These are phyloP conservation scores for Botrytis deweyae DNA, from an alignment of 2,329 filamentous ascomycete species.

Conservation along the genomic window DNA sequence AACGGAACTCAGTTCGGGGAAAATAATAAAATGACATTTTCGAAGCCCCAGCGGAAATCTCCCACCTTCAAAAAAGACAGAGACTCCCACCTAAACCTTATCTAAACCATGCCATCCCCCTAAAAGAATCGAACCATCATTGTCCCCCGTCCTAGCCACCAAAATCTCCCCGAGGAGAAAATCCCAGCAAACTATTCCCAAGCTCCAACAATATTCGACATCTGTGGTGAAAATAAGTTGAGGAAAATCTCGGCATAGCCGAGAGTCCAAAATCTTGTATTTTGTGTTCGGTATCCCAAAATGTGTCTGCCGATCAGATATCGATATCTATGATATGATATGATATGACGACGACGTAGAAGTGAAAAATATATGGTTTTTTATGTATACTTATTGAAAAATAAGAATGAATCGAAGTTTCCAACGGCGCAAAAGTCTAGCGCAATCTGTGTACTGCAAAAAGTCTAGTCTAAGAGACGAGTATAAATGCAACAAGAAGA, in stretches of 20 bases:
- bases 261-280: background rate
- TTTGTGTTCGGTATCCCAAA: background rate
- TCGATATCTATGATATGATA: background rate
- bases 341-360: background rate
- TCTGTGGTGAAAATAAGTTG: background rate
- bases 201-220: background rate
- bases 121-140: background rate
- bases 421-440: background rate
- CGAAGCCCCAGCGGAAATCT: slow-evolving; percentile 1
- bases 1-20: background rate
- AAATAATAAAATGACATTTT: background rate
- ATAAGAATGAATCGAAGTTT: background rate
- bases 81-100: background rate
- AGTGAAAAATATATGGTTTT: background rate
- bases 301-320: background rate
- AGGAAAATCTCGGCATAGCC: background rate
- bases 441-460: slow-evolving; percentile 1
- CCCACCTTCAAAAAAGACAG: background rate
- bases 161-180: background rate
- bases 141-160: too few relatives aligned
- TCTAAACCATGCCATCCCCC: slow-evolving; percentile 5
- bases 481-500: background rate
- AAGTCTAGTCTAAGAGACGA: background rate
- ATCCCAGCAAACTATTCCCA: background rate
- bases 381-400: background rate